These are phyloP conservation scores for Pythium volutum DNA, from an alignment of 352 stramenopile species.

Conservation along the genomic window DNA sequence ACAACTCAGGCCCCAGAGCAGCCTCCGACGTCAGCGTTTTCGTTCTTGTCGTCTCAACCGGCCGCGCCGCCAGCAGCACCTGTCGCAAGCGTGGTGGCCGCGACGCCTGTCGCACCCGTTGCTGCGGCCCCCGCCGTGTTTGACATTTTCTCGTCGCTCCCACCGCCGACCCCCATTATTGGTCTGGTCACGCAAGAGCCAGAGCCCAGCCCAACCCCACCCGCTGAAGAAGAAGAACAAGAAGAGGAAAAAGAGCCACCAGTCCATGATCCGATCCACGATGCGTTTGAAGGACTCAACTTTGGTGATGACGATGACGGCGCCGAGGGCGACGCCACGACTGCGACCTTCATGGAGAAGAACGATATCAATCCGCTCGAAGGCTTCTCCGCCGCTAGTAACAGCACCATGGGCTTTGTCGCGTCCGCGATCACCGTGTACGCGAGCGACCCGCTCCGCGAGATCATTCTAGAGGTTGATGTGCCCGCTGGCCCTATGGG, in stretches of 20 bases:
- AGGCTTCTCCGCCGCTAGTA: slow-evolving; percentile 15
- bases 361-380: slow-evolving; percentile 21
- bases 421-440: slow-evolving; percentile 20
- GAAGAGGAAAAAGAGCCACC: slow-evolving; percentile 28
- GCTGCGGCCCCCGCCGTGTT: slow-evolving; percentile 12
- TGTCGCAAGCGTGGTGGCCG: slow-evolving; percentile 19
- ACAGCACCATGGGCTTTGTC: slow-evolving; percentile 16
- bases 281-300: slow-evolving; percentile 72
- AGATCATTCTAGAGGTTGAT: slow-evolving; percentile 83
- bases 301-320: slow-evolving; percentile 39
- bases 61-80: slow-evolving; percentile 17
- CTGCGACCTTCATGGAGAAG: slow-evolving; percentile 8
- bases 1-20: slow-evolving; percentile 2
- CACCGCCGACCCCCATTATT: slow-evolving; percentile 38
- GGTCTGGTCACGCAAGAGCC: slow-evolving; percentile 12
- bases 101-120: slow-evolving; percentile 3
- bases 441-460: slow-evolving; percentile 51
- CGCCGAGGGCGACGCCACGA: slow-evolving; percentile 34
- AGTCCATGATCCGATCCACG: slow-evolving; percentile 66
- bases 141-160: slow-evolving; percentile 60
- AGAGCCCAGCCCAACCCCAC: neutral
- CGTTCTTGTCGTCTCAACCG: slow-evolving; percentile 34
- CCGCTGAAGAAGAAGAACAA: slow-evolving; percentile 13
- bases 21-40: slow-evolving; percentile 44
- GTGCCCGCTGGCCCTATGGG: slow-evolving; percentile 78